Base-by-base conservation (phyloP, 345 rosid genomes). In the Corchorus capsularis region DNA sequence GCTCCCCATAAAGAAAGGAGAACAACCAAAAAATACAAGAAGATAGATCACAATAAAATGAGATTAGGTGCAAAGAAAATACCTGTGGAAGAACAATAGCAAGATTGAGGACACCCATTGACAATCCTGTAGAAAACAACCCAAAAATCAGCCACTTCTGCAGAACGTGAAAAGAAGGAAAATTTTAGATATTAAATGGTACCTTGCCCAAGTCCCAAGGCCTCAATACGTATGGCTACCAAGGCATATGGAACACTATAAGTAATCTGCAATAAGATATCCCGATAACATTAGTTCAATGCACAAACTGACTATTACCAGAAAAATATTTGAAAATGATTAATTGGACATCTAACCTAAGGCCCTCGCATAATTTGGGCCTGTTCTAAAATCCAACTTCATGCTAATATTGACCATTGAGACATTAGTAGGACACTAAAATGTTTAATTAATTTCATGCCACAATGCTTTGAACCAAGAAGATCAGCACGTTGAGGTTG, bases 61-160 rank as follows among this genome's bases (percentile, higher is more conserved):
- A 47, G 41, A 52, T 35, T 16, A 15, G 72, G 70, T 53, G 56
- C 49, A 69, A 69, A 37, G 72, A 22, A 27, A 59, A 45, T 75
- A 96, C 99, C 97, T 96, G 99, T 67, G 99, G 99, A 72, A 93
- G 85, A 79, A 96, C 98, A 71, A 93, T 86, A 56, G 98, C 99
- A 83, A 93, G 87, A 84, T 96, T 96, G 73, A 93, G 81, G 70
- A 96, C 98, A 61, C 99, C 99, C 95, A 96, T 86, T 27, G 97
- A 95, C 80, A 93, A 86, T 73, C 99, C 99, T 96, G 90, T 81
- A 78, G 70, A 73, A 80, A 73, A 55, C 54, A 45, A 69, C 47
- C 56, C 55, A 61, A 19, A 76, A 79, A 69, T 76, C 78, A 83
- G 46, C 71, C 77, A 72, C 75, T 49, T 62, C 63, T 79, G 12